These are phyloP conservation scores for Teunomyces panamensis DNA, from an alignment of 805 yeast genomes.

Conservation along the genomic window DNA sequence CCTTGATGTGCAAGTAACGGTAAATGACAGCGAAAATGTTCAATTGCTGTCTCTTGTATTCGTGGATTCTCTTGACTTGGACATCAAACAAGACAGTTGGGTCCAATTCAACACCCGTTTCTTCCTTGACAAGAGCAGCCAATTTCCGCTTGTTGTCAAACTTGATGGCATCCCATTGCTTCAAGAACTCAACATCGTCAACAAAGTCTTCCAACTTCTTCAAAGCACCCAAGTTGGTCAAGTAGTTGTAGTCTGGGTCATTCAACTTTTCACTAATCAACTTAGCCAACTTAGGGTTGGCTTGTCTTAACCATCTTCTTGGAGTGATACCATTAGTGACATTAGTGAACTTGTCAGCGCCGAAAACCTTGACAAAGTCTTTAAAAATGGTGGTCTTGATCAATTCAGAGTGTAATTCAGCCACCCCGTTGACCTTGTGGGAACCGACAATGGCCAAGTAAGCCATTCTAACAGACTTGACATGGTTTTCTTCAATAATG, in stretches of 20 bases:
- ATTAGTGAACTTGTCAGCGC: slow-evolving; percentile 79
- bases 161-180: slow-evolving; percentile 71
- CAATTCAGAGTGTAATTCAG: slow-evolving; percentile 89
- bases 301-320: slow-evolving; percentile 93
- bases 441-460: slow-evolving; percentile 87
- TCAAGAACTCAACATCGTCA: slow-evolving; percentile 66
- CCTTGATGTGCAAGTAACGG: slow-evolving; percentile 76
- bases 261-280: slow-evolving; percentile 72
- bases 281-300: slow-evolving; percentile 77
- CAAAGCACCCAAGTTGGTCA: slow-evolving; percentile 65
- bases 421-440: slow-evolving; percentile 93
- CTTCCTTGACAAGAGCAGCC: slow-evolving; percentile 61
- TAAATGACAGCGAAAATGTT: slow-evolving; percentile 86
- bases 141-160: slow-evolving; percentile 63
- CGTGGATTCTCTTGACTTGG: slow-evolving; percentile 94
- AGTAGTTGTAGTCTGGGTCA: slow-evolving; percentile 58
- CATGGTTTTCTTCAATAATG: slow-evolving; percentile 75
- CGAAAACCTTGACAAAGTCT: slow-evolving; percentile 83
- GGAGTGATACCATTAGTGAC: slow-evolving; percentile 96
- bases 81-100: slow-evolving; percentile 78
- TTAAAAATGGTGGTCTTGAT: slow-evolving; percentile 85
- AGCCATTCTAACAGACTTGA: slow-evolving; percentile 91
- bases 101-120: slow-evolving; percentile 66
- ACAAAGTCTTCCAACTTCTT: slow-evolving; percentile 64
- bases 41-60: slow-evolving; percentile 92